phyloP scores from a whole-genome alignment of 345 rosid genomes.

The Eucalyptus regnans region DNA sequence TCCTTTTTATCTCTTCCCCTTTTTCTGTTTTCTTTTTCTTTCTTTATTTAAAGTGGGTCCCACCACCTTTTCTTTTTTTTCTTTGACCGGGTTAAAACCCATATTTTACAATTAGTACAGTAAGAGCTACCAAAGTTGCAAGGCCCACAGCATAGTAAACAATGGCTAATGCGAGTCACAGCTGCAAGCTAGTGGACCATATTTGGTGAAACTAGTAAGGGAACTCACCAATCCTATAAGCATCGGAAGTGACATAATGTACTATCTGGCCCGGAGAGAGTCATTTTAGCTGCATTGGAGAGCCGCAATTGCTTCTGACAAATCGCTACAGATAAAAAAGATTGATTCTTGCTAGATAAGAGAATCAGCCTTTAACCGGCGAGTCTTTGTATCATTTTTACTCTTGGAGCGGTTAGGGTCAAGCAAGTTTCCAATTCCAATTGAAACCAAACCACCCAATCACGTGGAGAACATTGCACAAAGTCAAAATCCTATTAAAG shows the following conservation, averaged over 20 bases:
- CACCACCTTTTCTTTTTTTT: too few relatives aligned
- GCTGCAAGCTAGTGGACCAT: slow-evolving; percentile 29
- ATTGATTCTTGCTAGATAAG: background rate
- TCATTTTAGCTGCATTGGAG: slow-evolving; percentile 12
- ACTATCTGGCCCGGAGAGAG: slow-evolving; percentile 29
- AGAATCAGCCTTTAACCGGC: too few relatives aligned
- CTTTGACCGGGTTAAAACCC: too few relatives aligned
- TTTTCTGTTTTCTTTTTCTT: too few relatives aligned
- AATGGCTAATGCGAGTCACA: slow-evolving; percentile 24
- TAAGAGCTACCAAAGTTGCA: slow-evolving; percentile 28
- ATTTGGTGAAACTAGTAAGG: slow-evolving; percentile 35
- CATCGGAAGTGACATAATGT: slow-evolving; percentile 26
- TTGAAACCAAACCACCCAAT: too few relatives aligned
- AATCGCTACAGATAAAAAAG: slow-evolving; percentile 31
- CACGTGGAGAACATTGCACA: too few relatives aligned
- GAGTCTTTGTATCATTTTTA: too few relatives aligned
- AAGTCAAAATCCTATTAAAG: too few relatives aligned
- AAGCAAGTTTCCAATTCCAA: too few relatives aligned
- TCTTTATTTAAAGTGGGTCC: too few relatives aligned
- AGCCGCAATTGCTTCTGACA: slow-evolving; percentile 30
- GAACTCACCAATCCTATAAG: slow-evolving; percentile 30
- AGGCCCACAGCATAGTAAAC: slow-evolving; percentile 25
- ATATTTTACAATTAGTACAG: background rate
- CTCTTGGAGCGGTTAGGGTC: too few relatives aligned
- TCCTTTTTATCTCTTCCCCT: too few relatives aligned